These are phyloP conservation scores for Candida pseudoviswanathii DNA, from an alignment of 1,139 yeast genomes.

Conservation along the genomic window DNA sequence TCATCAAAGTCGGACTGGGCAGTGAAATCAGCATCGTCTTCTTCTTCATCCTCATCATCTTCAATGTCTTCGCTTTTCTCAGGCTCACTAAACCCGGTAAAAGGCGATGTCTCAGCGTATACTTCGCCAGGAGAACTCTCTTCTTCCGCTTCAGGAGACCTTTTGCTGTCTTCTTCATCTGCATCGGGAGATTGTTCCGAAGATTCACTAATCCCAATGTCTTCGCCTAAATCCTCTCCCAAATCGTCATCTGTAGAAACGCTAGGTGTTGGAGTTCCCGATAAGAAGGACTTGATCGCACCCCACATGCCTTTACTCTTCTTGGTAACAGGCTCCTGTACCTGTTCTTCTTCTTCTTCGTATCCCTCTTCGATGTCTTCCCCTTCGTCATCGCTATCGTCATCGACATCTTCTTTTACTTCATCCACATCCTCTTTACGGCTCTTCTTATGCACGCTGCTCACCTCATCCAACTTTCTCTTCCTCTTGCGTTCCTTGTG, in stretches of 20 bases:
- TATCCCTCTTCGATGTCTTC: slow-evolving; percentile 13
- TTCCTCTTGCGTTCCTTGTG: slow-evolving; percentile 40
- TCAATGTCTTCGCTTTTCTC: slow-evolving; percentile 25
- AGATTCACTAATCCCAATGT: too few species aligned
- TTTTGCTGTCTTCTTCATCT: slow-evolving; percentile 24
- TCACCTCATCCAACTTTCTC: slow-evolving; percentile 18
- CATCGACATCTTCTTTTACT: slow-evolving; percentile 16
- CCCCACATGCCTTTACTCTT: slow-evolving; percentile 10
- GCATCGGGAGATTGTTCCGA: not conserved
- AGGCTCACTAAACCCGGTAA: slow-evolving; percentile 22
- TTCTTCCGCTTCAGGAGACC: slow-evolving; percentile 14
- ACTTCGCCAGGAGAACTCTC: slow-evolving; percentile 15
- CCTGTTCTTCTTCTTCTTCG: slow-evolving; percentile 10
- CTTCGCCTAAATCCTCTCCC: slow-evolving; percentile 13
- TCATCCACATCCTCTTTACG: slow-evolving; percentile 12
- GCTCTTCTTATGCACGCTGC: slow-evolving; percentile 4
- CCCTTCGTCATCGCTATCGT: slow-evolving; percentile 13
- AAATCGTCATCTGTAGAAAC: slow-evolving; percentile 15
- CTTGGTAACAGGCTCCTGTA: slow-evolving; percentile 14
- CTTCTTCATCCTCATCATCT: slow-evolving; percentile 9
- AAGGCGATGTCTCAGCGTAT: slow-evolving; percentile 19
- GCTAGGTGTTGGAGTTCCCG: slow-evolving; percentile 9
- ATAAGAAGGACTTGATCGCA: slow-evolving; percentile 8
- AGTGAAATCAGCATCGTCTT: slow-evolving; percentile 19
- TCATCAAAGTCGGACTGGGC: slow-evolving; percentile 15